Base-by-base conservation (phyloP, 83 land plant genomes). In the Picea mariana region DNA sequence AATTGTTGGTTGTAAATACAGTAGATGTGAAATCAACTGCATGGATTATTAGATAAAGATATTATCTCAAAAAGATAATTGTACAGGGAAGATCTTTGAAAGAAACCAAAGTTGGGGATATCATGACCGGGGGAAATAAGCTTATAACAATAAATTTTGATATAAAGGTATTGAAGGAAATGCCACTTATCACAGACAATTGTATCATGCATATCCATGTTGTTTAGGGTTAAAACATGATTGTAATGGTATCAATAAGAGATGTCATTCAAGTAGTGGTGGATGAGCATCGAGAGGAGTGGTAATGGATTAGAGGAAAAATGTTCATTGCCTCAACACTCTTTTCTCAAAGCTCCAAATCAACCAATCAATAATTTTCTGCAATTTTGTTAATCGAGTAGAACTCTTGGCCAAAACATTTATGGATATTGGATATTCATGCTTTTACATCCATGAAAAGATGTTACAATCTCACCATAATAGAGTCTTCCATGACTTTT, bases 261-360 rank as follows among this genome's bases (percentile, higher is more conserved):
- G 94, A 94, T 97, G 95, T 96, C 60, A 92, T 97, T 69, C 90
- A 98, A 60, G 99, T 98, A 27, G 97, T 97, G 72, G 99, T 97
- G 82, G 87, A 84, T 26, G 99, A 97, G 89, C 95, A 95, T 75
- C 89, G 96, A 42, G 94, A 95, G 84, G 99, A 97, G 86, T 82
- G 38, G 38, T 34, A 34, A 34, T 34, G 38, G 38, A 34, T 34
- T 34, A 97, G 86, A 93, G 95, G 82, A 98, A 97, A 86, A 97
- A 97, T 79, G 96, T 97, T 60, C 99, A 97, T 84, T 97, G 99
- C 86, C 86, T 97, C 6, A 97, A 95, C 82, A 97, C 99, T n/a
- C 93, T 97, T 68, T 97, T 97, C 87, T 97, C 99, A 13, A 97
- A 97, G 96, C 96, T 97, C 76, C 99, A 97, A 92, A 97, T 97